Conservation (phyloP, 2,329 filamentous ascomycete species). For the Alternaria gaisen region DNA sequence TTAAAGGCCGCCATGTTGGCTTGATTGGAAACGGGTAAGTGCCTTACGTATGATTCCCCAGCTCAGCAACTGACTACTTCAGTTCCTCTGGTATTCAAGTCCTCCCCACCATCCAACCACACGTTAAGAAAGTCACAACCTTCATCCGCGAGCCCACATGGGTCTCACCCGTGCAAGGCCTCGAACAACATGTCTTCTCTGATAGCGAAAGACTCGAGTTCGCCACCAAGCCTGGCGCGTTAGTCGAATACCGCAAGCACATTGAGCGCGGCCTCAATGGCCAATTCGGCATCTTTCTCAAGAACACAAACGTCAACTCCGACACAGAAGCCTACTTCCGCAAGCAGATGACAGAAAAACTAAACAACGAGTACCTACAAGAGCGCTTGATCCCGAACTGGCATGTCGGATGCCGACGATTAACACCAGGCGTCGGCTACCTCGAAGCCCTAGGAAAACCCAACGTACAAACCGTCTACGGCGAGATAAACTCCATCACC, state of each 20-base stretch:
- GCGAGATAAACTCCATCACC: conserved; percentile 46
- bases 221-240: conserved; percentile 49
- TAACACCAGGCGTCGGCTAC: conserved; percentile 57
- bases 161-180: conserved; percentile 58
- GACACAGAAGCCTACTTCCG: conserved; percentile 55
- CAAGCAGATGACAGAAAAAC: conserved; percentile 57
- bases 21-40: conserved; percentile 62
- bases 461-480: conserved; percentile 55
- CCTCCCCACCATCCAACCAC: conserved; percentile 58
- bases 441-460: conserved; percentile 53
- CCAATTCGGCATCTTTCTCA: conserved; percentile 59
- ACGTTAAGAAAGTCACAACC: conserved; percentile 56
- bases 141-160: conserved; percentile 63
- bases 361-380: conserved; percentile 40
- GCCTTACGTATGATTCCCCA: neutral
- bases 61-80: conserved; percentile 13
- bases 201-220: conserved; percentile 55
- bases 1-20: conserved; percentile 59
- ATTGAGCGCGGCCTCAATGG: conserved; percentile 59
- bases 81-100: conserved; percentile 66
- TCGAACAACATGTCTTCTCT: conserved; percentile 56
- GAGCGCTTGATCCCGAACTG: conserved; percentile 48
- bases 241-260: conserved; percentile 55
- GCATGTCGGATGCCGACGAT: conserved; percentile 53
- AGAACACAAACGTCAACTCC: conserved; percentile 52